A percentile compares a stretch with the other conserved stretches of the same genome.
phyloP scores from a whole-genome alignment of 495 filamentous ascomycete genomes.

The Penicillium bovifimosum region DNA sequence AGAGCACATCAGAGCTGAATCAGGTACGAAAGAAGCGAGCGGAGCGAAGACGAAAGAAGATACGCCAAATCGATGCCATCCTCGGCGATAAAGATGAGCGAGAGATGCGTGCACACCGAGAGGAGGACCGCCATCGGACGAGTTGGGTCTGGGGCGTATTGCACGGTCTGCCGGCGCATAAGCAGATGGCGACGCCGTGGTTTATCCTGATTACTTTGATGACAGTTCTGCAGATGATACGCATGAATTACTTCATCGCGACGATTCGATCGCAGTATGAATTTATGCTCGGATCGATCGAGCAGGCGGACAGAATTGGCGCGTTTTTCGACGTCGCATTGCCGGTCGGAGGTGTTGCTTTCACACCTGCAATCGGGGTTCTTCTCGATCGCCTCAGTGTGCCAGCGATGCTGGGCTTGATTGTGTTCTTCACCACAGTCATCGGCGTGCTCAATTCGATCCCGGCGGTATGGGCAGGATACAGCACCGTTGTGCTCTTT shows the following conservation, averaged over 20 bases:
- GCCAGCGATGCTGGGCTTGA: constrained; percentile 56
- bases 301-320: constrained; percentile 65
- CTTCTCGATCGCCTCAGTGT: constrained; percentile 70
- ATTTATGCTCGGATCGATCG: constrained; percentile 57
- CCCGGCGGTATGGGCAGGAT: constrained; percentile 65
- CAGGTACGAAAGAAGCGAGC: constrained; percentile 54
- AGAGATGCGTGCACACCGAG: constrained; percentile 42
- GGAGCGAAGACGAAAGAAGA: constrained; percentile 55
- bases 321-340: constrained; percentile 87
- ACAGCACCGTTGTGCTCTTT: constrained; percentile 72
- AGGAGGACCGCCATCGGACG: constrained; percentile 47
- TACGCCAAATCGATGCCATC: constrained; percentile 63
- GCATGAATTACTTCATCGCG: constrained; percentile 97
- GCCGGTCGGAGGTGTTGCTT: constrained; percentile 74
- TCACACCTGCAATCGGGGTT: constrained; percentile 79
- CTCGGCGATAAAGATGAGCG: constrained; percentile 53
- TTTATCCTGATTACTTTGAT: constrained; percentile 87
- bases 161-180: constrained; percentile 63
- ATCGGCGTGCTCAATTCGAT: constrained; percentile 79
- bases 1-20: constrained; percentile 39
- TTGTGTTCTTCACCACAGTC: constrained; percentile 67
- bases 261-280: constrained; percentile 83
- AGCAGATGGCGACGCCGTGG: constrained; percentile 82
- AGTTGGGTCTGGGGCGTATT: constrained; percentile 72
- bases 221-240: constrained; percentile 90